Base-by-base conservation (phyloP, 1,284 basidiomycete genomes). In the Apiotrichum domesticum region DNA sequence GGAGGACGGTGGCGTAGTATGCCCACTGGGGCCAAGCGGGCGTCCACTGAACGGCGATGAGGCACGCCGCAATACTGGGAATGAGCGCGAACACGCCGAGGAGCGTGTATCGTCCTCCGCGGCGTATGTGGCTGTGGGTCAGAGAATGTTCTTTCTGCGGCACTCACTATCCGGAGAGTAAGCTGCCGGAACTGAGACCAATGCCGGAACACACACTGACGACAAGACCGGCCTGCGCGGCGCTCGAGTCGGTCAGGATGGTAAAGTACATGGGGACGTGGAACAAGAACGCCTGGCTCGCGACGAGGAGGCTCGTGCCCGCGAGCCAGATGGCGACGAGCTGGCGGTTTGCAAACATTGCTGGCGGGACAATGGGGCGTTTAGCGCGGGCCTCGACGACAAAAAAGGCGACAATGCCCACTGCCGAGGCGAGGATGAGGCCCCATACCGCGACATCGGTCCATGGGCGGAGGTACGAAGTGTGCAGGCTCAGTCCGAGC, bases 381-480 rank as follows among this genome's bases (percentile, higher is more conserved):
- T 82, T 80, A 75, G 83, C 85, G 62, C 80, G 78, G 51, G 82
- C 82, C 75, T 95, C 91, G n/a, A 87, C 85, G 40, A 81, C 66
- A 15, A 90, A 67, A 68, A 95, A 93, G 4, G 79, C 65, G 2
- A 76, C 66, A 13, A 78, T 78, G 42, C 78, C 84, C 4, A 85
- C 57, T 10, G 77, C 70, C 62, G 86, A 84, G 11, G 79, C 73
- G 34, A 79, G 57, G 46, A 93, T 78, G 55, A 89, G 78, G 9
- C 84, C 84, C 73, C 79, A 84, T 48, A 94, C 84, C 29, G 84
- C 66, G 2, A 85, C 84, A 70, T 87, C 78, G 3, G 83, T 80
- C 89, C 90, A 94, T 0, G 84, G 80, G 51, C 89, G 76, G 63
- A 90, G 86, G 72, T 89, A 90, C 0, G 87, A 85, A 2, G 87